Base-by-base conservation (phyloP, 768 basidiomycete species). In the Steccherinum ochraceum region DNA sequence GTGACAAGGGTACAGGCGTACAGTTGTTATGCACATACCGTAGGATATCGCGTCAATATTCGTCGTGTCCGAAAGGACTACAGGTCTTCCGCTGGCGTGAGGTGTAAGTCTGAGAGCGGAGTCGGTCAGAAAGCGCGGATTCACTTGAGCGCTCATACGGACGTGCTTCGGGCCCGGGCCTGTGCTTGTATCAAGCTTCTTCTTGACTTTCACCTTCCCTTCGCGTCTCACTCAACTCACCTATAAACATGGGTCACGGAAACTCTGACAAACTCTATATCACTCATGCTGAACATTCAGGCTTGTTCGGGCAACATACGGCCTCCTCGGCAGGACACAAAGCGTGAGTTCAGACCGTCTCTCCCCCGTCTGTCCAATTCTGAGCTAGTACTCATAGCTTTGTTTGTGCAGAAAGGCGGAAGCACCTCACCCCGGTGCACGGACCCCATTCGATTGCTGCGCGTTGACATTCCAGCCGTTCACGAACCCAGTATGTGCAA, bases 401-500 rank as follows among this genome's bases (percentile, higher is more conserved):
- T 58, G 52, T 24, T 11, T 43, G 16, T 54, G 23, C 58, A 89
- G 86, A 46, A 89, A 89, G 63, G 72, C 72, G 23, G 80, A 88
- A 64, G 83, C 77, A 30, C 78, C 80, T 0, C 81, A 82, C 62
- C 79, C 83, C 30, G 80, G 75, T 55, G 72, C 78, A 35, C 71
- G 58, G 41, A 89, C 86, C 0, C 89, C 90, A 24, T 93, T 90
- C 61, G 93, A 96, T 69, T 95, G 86, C 56, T 97, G 94, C 57
- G 83, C 92, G 0, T 78, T 96, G 26, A 91, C 92, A 7, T 88
- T 93, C 56, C 92, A 94, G 61, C 89, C 86, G 4, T 96, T 95
- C 63, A 73, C 74, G 23, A 84, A 93, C 59, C 94, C 94, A 1
- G 93, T 96, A 12, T 89, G 87, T 61, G 86, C 89, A 2, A 77